Evolutionary conservation across 306 rosid genomes (phyloP), one percentile per base, ranked within the genome.

Genomic region (Bauhinia variegata): DNA sequence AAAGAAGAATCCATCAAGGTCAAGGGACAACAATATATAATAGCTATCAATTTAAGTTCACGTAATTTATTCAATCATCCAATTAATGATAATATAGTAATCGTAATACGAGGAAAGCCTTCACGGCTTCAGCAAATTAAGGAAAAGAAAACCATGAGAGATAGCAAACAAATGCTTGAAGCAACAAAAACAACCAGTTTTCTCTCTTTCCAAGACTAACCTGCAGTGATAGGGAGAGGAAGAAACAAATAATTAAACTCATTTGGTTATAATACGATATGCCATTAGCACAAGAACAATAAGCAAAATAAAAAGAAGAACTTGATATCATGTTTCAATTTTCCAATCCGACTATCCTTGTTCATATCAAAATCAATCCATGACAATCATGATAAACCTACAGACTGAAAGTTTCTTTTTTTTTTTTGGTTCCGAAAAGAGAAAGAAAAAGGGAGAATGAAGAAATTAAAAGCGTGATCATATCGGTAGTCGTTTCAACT

Each of bases 401-500:
- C 9, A 54, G 54, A 39, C 62, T 49, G 52, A 70, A 7, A 39
- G 9, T 28, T 65, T 69, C 31, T 67, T 48, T 49, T 32, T 13
- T 18, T 42, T n/a, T n/a, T n/a, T n/a, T n/a, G n/a, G n/a, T n/a
- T 58, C 59, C n/a, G n/a, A n/a, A n/a, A n/a, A n/a, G n/a, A n/a
- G n/a, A n/a, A n/a, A n/a, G n/a, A n/a, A n/a, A n/a, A n/a, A n/a
- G n/a, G 16, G 23, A 3, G 18, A 15, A 12, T 8, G 51, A 5
- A 50, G 4, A 33, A 17, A n/a, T n/a, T n/a, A n/a, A 38, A 23
- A 63, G 13, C 6, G 10, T 15, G 9, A 60, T 28, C 19, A 49
- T 50, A 59, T 49, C 43, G 11, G 39, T 2, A 19, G 4, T 12
- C 14, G 5, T 54, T 39, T 65, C 54, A 83, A 75, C 89, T 83